Conservation (phyloP, 495 filamentous ascomycete genomes). For the Penicillium steckii region DNA sequence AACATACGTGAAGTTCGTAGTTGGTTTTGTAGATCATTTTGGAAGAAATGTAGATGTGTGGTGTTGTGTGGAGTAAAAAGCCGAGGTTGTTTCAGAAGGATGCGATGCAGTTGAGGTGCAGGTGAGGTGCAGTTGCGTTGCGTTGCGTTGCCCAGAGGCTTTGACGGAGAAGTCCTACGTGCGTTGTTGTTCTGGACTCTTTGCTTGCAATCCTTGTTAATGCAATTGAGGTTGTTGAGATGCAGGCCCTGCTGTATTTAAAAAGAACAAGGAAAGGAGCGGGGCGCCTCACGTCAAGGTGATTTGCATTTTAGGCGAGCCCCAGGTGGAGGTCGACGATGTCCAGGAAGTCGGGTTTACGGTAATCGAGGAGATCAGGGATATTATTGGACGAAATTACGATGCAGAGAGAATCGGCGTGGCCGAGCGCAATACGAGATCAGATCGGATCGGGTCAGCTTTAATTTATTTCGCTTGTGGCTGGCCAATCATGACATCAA, state of each 20-base stretch:
- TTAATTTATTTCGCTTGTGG: background rate
- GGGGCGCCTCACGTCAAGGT: slow-evolving; percentile 7
- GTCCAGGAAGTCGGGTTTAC: slow-evolving; percentile 5
- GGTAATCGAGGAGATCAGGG: background rate
- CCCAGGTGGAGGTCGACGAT: background rate
- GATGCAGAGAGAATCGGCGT: background rate
- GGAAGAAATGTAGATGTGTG: background rate
- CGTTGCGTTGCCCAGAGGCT: background rate
- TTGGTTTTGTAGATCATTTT: slow-evolving; percentile 45
- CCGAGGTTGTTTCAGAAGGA: slow-evolving; percentile 1
- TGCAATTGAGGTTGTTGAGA: slow-evolving; percentile 7
- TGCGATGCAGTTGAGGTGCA: background rate
- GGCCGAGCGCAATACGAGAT: slow-evolving; percentile 1
- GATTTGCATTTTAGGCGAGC: slow-evolving; percentile 3
- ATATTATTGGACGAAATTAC: slow-evolving; percentile 3
- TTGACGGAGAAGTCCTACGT: background rate
- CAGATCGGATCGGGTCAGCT: background rate
- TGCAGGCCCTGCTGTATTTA: slow-evolving; percentile 9
- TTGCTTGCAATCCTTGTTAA: too few relatives aligned
- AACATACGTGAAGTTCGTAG: slow-evolving; percentile 44
- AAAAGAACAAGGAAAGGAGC: slow-evolving; percentile 1
- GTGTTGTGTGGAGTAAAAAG: background rate
- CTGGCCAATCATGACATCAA: slow-evolving; percentile 15
- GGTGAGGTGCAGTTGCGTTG: background rate
- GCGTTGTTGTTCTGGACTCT: background rate